A percentile compares a stretch with the other conserved stretches of the same genome.
Conservation (phyloP, 169 alveolate genomes). For the Plasmodium gallinaceum region DNA sequence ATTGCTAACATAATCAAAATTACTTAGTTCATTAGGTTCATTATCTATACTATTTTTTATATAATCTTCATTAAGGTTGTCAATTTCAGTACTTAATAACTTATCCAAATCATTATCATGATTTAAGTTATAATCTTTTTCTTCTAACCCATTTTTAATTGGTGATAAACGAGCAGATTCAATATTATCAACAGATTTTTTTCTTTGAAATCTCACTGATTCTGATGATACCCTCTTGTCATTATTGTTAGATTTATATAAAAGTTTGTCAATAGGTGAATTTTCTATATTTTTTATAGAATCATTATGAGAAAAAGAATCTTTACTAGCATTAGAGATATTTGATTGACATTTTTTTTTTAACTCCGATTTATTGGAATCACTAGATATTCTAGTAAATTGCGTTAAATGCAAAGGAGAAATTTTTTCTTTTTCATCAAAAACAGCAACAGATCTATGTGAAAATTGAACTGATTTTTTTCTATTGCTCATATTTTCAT, state of each 20-base stretch:
- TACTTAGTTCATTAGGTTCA: conserved; percentile 3
- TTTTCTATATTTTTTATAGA: conserved; percentile 6
- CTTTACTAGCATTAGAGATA: neutral
- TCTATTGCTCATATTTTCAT: conserved; percentile 49
- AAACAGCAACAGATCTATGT: conserved; percentile 64
- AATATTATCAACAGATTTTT: conserved; percentile 22
- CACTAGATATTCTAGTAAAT: conserved; percentile 72
- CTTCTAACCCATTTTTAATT: conserved; percentile 1
- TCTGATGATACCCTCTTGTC: conserved; percentile 22
- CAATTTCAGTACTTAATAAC: conserved; percentile 15
- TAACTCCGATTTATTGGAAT: conserved; percentile 41
- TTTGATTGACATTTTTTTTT: conserved; percentile 42
- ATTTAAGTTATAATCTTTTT: neutral
- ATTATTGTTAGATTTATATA: conserved; percentile 11
- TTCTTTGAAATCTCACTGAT: conserved; percentile 24
- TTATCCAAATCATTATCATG: conserved; percentile 6
- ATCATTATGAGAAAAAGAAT: neutral
- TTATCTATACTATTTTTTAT: neutral
- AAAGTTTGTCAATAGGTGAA: conserved; percentile 55
- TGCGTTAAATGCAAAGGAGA: conserved; percentile 64
- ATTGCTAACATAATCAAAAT: neutral
- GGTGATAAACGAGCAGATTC: conserved; percentile 63
- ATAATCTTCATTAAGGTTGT: conserved; percentile 10
- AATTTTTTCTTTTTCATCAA: conserved; percentile 60
- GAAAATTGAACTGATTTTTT: conserved; percentile 73